phyloP scores from a whole-genome alignment of 352 stramenopile species.

The Synura sp. region DNA sequence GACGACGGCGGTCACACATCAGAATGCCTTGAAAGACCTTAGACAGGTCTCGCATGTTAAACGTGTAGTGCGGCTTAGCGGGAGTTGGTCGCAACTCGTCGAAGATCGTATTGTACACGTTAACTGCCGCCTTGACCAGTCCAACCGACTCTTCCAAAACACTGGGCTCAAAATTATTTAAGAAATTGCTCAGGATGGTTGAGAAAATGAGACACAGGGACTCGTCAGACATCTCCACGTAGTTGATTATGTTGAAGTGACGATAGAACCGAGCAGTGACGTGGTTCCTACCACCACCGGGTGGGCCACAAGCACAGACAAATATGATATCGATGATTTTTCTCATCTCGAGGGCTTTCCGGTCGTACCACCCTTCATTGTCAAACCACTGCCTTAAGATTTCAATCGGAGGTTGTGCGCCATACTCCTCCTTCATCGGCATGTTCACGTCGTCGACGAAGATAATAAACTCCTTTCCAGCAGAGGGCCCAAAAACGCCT shows the following conservation, averaged over 20 bases:
- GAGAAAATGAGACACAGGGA: constrained; percentile 77
- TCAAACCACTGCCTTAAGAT: constrained; percentile 90
- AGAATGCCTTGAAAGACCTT: constrained; percentile 87
- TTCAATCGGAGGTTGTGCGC: constrained; percentile 87
- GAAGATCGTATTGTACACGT: constrained; percentile 82
- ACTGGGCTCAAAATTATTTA: constrained; percentile 49
- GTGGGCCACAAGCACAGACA: constrained; percentile 81
- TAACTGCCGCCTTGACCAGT: constrained; percentile 73
- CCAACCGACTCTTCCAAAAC: constrained; percentile 60
- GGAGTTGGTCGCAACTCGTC: constrained; percentile 80
- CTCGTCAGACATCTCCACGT: constrained; percentile 67
- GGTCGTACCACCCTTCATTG: constrained; percentile 88
- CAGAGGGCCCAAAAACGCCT: constrained; percentile 78
- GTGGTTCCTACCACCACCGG: constrained; percentile 79
- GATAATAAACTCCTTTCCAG: constrained; percentile 84
- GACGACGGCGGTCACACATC: constrained; percentile 66
- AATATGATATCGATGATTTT: constrained; percentile 78
- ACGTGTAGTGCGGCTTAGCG: constrained; percentile 89
- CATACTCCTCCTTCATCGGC: constrained; percentile 81
- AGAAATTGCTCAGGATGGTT: constrained; percentile 81
- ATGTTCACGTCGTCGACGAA: constrained; percentile 93
- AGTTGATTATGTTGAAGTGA: constrained; percentile 86
- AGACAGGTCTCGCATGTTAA: constrained; percentile 86
- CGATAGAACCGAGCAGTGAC: constrained; percentile 81
- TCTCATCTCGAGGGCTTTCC: constrained; percentile 77